These are phyloP conservation scores for Trametes sanguinea DNA, from an alignment of 768 basidiomycete species.

Conservation along the genomic window DNA sequence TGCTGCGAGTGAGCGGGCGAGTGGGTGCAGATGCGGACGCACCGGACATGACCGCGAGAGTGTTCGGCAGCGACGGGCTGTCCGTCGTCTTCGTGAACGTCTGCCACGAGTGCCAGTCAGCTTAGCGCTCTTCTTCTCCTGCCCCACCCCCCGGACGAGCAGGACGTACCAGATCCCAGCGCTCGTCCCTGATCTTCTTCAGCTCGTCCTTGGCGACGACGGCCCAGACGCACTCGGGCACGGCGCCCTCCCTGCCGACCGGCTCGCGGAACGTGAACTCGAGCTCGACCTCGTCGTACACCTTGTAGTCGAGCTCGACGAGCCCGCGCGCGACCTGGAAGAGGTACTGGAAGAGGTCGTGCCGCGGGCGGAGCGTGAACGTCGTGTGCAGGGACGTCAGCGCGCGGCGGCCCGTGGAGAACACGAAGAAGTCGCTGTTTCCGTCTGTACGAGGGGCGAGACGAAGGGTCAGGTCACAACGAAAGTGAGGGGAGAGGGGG, in stretches of 20 bases:
- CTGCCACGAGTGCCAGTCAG: slow-evolving; percentile 38
- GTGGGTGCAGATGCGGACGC: slow-evolving; percentile 12
- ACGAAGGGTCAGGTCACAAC: not conserved
- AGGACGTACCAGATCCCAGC: slow-evolving; percentile 82
- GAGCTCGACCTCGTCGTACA: slow-evolving; percentile 69
- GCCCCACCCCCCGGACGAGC: too few relatives aligned
- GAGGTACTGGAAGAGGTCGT: slow-evolving; percentile 71
- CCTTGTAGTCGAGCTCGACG: slow-evolving; percentile 73
- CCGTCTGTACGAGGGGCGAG: slow-evolving; percentile 53
- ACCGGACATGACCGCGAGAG: slow-evolving; percentile 79
- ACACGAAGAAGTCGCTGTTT: slow-evolving; percentile 78
- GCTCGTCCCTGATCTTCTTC: slow-evolving; percentile 59
- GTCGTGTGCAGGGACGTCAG: slow-evolving; percentile 78
- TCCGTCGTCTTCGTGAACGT: slow-evolving; percentile 83
- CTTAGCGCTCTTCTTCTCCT: too few relatives aligned
- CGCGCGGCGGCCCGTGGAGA: slow-evolving; percentile 84
- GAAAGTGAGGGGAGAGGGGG: not conserved
- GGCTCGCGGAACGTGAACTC: slow-evolving; percentile 70
- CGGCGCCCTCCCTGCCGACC: slow-evolving; percentile 35
- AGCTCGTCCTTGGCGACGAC: slow-evolving; percentile 82
- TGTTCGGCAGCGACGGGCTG: slow-evolving; percentile 56
- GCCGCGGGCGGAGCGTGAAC: slow-evolving; percentile 77
- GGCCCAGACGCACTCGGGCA: slow-evolving; percentile 80
- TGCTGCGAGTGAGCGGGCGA: not conserved
- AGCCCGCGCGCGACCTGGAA: slow-evolving; percentile 65